These are phyloP conservation scores for Chaetomium sp. DNA, from an alignment of 2,329 filamentous ascomycete species.

Conservation along the genomic window DNA sequence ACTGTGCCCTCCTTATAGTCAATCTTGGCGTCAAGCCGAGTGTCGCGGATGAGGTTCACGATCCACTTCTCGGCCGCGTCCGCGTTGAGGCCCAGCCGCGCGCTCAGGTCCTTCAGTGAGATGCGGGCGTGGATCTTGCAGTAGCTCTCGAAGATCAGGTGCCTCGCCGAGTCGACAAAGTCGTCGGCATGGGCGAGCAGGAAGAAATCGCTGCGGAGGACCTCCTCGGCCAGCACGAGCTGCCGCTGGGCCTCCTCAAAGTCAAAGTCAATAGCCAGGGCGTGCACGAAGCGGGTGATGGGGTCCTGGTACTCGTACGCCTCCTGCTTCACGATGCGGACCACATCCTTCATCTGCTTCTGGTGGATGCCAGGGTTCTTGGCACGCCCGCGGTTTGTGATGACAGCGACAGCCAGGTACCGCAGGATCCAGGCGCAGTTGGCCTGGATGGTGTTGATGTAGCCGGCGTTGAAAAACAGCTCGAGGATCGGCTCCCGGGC, in stretches of 20 bases:
- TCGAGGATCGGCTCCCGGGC: constrained; percentile 90
- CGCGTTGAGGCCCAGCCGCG: constrained; percentile 84
- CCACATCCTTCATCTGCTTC: constrained; percentile 97
- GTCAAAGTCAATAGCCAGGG: constrained; percentile 92
- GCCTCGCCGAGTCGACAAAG: constrained; percentile 91
- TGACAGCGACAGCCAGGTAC: constrained; percentile 91
- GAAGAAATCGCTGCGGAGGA: constrained; percentile 95
- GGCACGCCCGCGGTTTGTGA: constrained; percentile 81
- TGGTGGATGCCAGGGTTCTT: constrained; percentile 88
- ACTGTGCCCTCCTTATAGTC: constrained; percentile 99
- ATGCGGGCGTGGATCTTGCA: constrained; percentile 99
- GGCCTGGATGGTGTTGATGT: constrained; percentile 99
- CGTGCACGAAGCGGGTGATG: constrained; percentile 93
- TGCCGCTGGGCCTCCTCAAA: constrained; percentile 95
- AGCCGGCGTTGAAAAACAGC: constrained; percentile 93
- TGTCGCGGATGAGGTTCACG: constrained; percentile 98
- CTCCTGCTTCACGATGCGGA: constrained; percentile 95
- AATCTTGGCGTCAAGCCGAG: constrained; percentile 96
- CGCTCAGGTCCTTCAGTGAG: constrained; percentile 95
- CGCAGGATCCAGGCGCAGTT: constrained; percentile 94
- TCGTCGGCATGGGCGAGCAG: constrained; percentile 78
- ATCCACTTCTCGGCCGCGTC: constrained; percentile 99
- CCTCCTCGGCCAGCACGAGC: constrained; percentile 83
- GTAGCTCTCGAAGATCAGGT: constrained; percentile 98
- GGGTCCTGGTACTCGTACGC: constrained; percentile 97